Percentiles rank a stretch among this genome's conserved stretches.
Evolutionary conservation across 345 rosid genomes (phyloP).

Genomic region (Raphanus sativus): DNA sequence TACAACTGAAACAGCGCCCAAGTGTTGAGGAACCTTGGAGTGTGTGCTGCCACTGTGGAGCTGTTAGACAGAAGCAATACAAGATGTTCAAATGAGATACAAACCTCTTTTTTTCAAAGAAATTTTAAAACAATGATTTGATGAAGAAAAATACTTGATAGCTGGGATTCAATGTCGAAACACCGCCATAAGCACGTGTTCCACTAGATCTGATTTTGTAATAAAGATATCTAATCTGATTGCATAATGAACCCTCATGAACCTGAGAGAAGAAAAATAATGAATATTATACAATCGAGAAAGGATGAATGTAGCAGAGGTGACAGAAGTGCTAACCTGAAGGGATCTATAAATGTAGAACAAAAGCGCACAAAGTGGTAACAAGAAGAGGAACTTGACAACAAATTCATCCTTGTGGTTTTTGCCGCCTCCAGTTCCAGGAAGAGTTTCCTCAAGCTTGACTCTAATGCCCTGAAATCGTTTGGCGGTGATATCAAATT

Average conservation of each 20-base stretch:
- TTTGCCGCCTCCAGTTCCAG: conserved; percentile 86
- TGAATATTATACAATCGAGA: not conserved
- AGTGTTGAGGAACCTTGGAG: conserved; percentile 63
- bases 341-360: conserved; percentile 27
- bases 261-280: conserved; percentile 42
- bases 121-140: not conserved
- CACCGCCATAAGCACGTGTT: conserved; percentile 53
- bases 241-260: conserved; percentile 48
- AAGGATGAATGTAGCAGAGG: conserved; percentile 1
- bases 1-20: conserved; percentile 65
- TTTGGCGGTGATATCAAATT: not conserved
- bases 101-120: not conserved
- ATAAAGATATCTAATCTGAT: conserved; percentile 62
- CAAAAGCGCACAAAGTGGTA: conserved; percentile 65
- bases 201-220: conserved; percentile 56
- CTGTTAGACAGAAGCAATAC: conserved; percentile 38
- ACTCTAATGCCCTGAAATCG: conserved; percentile 60
- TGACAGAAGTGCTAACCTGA: conserved; percentile 26
- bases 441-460: conserved; percentile 77
- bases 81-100: conserved; percentile 2
- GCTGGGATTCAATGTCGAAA: conserved; percentile 48
- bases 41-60: conserved; percentile 45
- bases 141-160: conserved; percentile 49
- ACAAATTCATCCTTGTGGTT: conserved; percentile 65
- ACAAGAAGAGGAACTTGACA: conserved; percentile 67